Percentiles rank a stretch among this genome's conserved stretches.
Evolutionary conservation across 495 filamentous ascomycete species (phyloP).

Genomic region (Endocarpon pusillum): DNA sequence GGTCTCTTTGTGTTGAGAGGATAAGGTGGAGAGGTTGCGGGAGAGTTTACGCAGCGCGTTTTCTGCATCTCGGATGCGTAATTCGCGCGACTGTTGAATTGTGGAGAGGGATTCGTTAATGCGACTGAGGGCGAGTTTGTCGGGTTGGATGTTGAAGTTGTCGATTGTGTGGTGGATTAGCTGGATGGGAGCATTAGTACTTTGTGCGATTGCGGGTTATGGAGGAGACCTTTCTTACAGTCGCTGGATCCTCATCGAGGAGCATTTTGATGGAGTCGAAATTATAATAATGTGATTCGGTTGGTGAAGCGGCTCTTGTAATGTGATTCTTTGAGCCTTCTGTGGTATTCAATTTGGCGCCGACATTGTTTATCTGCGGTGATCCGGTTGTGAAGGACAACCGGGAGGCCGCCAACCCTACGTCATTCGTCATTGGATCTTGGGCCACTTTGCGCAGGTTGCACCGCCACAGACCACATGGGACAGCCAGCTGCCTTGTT

Average conservation of each 20-base stretch:
- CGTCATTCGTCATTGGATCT: no score
- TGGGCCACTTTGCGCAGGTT: no score
- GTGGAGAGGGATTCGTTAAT: conserved; percentile 68
- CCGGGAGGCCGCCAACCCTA: no score
- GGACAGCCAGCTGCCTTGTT: no score
- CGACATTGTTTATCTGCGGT: no score
- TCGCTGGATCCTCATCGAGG: conserved; percentile 87
- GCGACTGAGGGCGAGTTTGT: conserved; percentile 71
- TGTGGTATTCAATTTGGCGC: no score
- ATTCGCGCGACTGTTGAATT: conserved; percentile 59
- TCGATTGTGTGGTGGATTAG: conserved; percentile 77
- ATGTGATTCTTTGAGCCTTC: no score
- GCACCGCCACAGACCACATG: no score
- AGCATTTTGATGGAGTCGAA: conserved; percentile 84
- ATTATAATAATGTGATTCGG: no score
- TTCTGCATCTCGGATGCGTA: conserved; percentile 57
- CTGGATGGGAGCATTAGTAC: conserved; percentile 25
- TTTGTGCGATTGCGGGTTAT: conserved; percentile 2
- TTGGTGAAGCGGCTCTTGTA: no score
- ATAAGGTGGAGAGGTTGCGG: conserved; percentile 50
- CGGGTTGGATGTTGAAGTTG: conserved; percentile 87
- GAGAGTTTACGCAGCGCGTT: conserved; percentile 53
- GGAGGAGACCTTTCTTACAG: conserved; percentile 34
- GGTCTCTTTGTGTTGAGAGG: conserved; percentile 52
- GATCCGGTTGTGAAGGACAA: no score